Evolutionary conservation across 2,329 filamentous ascomycete genomes (phyloP).

Genomic region (Davidsoniella australis): DNA sequence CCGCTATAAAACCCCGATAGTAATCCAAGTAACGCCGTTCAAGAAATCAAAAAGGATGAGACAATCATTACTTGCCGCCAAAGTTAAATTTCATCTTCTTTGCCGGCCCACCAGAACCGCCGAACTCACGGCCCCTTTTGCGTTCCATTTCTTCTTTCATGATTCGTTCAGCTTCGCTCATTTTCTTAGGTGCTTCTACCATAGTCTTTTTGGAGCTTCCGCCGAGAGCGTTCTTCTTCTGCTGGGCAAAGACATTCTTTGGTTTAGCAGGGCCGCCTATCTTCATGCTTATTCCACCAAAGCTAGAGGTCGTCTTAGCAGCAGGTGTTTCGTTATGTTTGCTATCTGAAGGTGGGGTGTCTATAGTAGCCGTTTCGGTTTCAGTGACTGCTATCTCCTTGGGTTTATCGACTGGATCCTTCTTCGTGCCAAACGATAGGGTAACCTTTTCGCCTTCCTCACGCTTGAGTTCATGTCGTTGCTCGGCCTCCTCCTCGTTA

Average conservation of each 20-base stretch:
- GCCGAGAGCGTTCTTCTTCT: constrained; percentile 12
- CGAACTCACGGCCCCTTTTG: constrained; percentile 37
- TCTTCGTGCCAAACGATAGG: constrained; percentile 43
- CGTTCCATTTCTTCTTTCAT: constrained; percentile 73
- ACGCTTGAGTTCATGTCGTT: constrained; percentile 34
- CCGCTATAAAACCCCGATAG: background rate
- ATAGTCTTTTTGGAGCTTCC: constrained; percentile 34
- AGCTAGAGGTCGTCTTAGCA: constrained; percentile 19
- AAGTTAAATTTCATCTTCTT: constrained; percentile 27
- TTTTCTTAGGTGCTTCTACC: constrained; percentile 54
- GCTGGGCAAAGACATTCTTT: constrained; percentile 52
- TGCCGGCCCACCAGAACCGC: constrained; percentile 22
- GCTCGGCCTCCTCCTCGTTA: constrained; percentile 23
- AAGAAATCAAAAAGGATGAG: background rate
- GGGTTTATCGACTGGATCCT: constrained; percentile 14
- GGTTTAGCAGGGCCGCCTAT: constrained; percentile 36
- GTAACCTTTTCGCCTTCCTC: constrained; percentile 62
- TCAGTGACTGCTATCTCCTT: no score
- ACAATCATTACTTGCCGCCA: background rate
- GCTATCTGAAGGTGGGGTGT: background rate
- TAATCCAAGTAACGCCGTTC: background rate
- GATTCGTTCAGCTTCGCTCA: constrained; percentile 74
- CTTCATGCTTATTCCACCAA: constrained; percentile 43
- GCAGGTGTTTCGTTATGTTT: constrained; percentile 20
- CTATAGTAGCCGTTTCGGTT: no score